These are phyloP conservation scores for Didymella keratinophila DNA, from an alignment of 2,329 filamentous ascomycete species.

Conservation along the genomic window DNA sequence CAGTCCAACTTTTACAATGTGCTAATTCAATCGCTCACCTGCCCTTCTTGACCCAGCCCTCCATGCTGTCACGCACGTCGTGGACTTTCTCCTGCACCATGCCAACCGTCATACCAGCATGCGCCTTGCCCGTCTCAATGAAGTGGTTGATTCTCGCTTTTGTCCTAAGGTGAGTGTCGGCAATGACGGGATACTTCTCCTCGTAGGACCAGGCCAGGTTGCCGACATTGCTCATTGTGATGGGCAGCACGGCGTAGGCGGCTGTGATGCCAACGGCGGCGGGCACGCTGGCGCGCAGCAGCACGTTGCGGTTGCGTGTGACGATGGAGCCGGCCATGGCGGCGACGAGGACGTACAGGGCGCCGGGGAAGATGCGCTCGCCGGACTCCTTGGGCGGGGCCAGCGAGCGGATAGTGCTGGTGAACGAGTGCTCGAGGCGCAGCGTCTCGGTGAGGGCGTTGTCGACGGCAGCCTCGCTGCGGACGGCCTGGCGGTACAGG, in stretches of 20 bases:
- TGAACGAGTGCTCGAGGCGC: slow-evolving; percentile 86
- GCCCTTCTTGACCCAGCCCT: slow-evolving; percentile 91
- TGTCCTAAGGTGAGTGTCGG: slow-evolving; percentile 78
- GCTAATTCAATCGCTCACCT: slow-evolving; percentile 61
- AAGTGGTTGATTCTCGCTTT: slow-evolving; percentile 74
- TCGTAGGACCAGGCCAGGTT: slow-evolving; percentile 92
- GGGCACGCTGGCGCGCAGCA: slow-evolving; percentile 79
- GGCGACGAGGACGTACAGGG: slow-evolving; percentile 90
- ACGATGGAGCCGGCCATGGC: slow-evolving; percentile 95
- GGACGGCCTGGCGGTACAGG: slow-evolving; percentile 76
- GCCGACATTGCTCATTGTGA: slow-evolving; percentile 88
- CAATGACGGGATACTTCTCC: slow-evolving; percentile 82
- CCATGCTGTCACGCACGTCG: slow-evolving; percentile 76
- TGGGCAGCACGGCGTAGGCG: slow-evolving; percentile 83
- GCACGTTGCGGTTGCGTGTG: slow-evolving; percentile 83
- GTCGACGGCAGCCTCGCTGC: slow-evolving; percentile 85
- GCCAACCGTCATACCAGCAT: slow-evolving; percentile 72
- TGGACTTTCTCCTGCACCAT: slow-evolving; percentile 84
- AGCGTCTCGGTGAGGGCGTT: slow-evolving; percentile 80
- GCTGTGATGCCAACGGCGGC: slow-evolving; percentile 81
- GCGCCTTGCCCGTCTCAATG: slow-evolving; percentile 76
- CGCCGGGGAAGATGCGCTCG: slow-evolving; percentile 88
- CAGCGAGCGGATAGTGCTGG: slow-evolving; percentile 84
- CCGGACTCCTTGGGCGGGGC: slow-evolving; percentile 85
- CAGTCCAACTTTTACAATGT: slow-evolving; percentile 5